Conservation (phyloP, 2,329 filamentous ascomycete genomes). For the Hyphodiscus sp. region DNA sequence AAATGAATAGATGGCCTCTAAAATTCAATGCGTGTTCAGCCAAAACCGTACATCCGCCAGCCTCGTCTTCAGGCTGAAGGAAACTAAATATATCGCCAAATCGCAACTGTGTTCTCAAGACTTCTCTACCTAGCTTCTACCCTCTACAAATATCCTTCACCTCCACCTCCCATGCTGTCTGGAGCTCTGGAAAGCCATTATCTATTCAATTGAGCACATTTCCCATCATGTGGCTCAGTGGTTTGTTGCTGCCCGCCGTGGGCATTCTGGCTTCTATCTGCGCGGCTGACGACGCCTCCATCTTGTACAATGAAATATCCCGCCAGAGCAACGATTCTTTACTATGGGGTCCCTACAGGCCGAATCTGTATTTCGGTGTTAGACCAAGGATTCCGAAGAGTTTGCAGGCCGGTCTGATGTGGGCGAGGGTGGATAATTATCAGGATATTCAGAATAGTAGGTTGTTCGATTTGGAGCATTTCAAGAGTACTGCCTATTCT, state of each 20-base stretch:
- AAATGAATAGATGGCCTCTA: conserved; percentile 9
- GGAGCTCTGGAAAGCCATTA: conserved; percentile 19
- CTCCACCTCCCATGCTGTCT: conserved; percentile 5
- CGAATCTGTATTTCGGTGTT: conserved; percentile 91
- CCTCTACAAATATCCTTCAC: neutral
- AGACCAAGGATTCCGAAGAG: conserved; percentile 76
- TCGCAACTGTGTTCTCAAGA: conserved; percentile 26
- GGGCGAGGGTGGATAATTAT: conserved; percentile 80
- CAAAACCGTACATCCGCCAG: neutral
- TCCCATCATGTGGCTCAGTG: conserved; percentile 18
- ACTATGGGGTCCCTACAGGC: conserved; percentile 92
- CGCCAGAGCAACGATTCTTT: conserved; percentile 68
- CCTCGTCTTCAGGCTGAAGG: conserved; percentile 22
- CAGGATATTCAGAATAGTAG: conserved; percentile 67
- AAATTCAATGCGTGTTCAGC: neutral
- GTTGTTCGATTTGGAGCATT: conserved; percentile 28
- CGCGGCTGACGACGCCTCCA: conserved; percentile 23
- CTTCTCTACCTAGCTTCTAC: conserved; percentile 5
- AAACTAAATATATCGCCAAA: conserved; percentile 19
- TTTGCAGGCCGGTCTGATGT: conserved; percentile 77
- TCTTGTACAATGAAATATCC: conserved; percentile 31
- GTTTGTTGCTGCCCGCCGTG: conserved; percentile 10
- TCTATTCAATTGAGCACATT: conserved; percentile 10
- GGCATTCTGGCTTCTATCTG: conserved; percentile 14
- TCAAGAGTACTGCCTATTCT: neutral